phyloP scores from a whole-genome alignment of 176 grass and related monocot species.

The Paspalum notatum region DNA sequence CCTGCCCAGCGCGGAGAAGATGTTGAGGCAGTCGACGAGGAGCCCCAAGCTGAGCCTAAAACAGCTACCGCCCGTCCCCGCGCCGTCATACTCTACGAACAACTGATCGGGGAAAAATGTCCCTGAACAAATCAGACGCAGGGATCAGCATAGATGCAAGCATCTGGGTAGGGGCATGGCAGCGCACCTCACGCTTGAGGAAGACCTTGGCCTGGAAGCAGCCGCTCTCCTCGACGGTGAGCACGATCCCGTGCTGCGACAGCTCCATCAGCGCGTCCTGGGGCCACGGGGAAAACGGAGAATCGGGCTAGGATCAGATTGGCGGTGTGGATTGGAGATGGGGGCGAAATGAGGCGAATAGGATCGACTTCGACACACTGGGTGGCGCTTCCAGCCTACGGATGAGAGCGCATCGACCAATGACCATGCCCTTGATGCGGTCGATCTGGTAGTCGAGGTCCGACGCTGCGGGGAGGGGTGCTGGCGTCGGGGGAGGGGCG shows the following conservation, averaged over 20 bases:
- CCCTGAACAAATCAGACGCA: not conserved
- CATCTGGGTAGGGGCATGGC: not conserved
- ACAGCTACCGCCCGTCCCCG: conserved; percentile 62
- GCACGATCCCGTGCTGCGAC: conserved; percentile 77
- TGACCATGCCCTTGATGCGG: conserved; percentile 85
- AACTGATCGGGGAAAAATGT: conserved; percentile 42
- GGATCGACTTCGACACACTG: conserved; percentile 29
- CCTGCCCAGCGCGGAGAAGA: conserved; percentile 63
- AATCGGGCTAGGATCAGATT: not conserved
- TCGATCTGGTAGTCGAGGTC: conserved; percentile 76
- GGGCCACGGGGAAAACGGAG: not conserved
- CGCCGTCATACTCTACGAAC: conserved; percentile 74
- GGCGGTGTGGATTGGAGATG: not conserved
- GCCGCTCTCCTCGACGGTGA: conserved; percentile 81
- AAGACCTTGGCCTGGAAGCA: conserved; percentile 96
- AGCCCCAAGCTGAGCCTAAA: conserved; percentile 86
- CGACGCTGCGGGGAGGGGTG: conserved; percentile 17
- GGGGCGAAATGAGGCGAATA: not conserved
- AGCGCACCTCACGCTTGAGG: conserved; percentile 83
- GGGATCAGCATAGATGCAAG: conserved; percentile 30
- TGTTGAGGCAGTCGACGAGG: conserved; percentile 82
- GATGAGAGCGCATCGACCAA: conserved; percentile 88
- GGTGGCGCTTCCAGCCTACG: conserved; percentile 90
- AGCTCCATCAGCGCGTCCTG: conserved; percentile 87
- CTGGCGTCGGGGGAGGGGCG: too few relatives aligned